A percentile compares a stretch with the other conserved stretches of the same genome.
Evolutionary conservation across 768 basidiomycete genomes (phyloP).

Genomic region (Termitomyces eurrhizus): DNA sequence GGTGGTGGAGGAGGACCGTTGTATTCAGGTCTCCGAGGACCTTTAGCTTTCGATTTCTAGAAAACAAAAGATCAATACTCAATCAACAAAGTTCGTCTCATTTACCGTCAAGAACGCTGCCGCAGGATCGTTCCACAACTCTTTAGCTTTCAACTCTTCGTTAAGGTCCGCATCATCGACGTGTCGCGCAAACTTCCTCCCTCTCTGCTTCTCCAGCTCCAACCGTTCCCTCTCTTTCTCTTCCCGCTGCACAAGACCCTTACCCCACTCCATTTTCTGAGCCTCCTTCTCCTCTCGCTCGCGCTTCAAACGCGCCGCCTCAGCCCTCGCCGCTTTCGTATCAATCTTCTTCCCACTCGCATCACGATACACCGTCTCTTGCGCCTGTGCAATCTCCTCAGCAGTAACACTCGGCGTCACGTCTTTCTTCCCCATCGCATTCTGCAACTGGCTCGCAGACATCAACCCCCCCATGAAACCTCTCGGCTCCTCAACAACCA

Average conservation of each 20-base stretch:
- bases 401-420: slow-evolving; percentile 34
- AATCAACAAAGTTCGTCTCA: neutral
- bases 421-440: slow-evolving; percentile 44
- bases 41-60: slow-evolving; percentile 73
- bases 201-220: slow-evolving; percentile 67
- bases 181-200: slow-evolving; percentile 67
- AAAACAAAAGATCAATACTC: slow-evolving; percentile 1
- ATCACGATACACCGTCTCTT: slow-evolving; percentile 95
- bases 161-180: slow-evolving; percentile 87
- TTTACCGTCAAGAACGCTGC: slow-evolving; percentile 87
- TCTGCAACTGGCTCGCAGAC: slow-evolving; percentile 70
- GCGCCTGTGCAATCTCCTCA: slow-evolving; percentile 58
- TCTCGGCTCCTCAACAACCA: slow-evolving; percentile 45
- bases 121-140: slow-evolving; percentile 97
- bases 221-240: slow-evolving; percentile 63
- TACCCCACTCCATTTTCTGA: slow-evolving; percentile 96
- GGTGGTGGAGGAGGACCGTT: slow-evolving; percentile 85
- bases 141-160: slow-evolving; percentile 73
- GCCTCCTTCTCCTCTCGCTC: slow-evolving; percentile 85
- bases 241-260: slow-evolving; percentile 87
- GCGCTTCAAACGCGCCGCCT: slow-evolving; percentile 76
- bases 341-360: slow-evolving; percentile 85
- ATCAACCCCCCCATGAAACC: slow-evolving; percentile 75
- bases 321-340: slow-evolving; percentile 77
- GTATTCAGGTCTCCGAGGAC: slow-evolving; percentile 81